Conservation (phyloP, 768 basidiomycete species). For the Steccherinum ochraceum region DNA sequence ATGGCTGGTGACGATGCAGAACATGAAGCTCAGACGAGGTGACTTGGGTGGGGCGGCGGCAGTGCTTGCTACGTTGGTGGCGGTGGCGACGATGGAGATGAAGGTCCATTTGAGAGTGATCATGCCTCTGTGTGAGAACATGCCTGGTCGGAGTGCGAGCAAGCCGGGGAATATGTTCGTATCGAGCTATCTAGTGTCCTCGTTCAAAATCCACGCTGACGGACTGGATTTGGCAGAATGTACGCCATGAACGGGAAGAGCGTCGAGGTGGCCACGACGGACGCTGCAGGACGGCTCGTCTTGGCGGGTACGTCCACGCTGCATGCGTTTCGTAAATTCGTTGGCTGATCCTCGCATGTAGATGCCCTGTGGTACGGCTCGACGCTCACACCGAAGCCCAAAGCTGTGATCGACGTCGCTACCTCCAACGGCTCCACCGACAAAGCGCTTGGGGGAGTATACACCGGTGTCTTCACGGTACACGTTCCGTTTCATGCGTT, state of each 20-base stretch:
- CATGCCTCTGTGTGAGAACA: constrained; percentile 78
- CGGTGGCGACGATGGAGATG: constrained; percentile 75
- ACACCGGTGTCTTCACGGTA: constrained; percentile 74
- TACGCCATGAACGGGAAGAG: constrained; percentile 89
- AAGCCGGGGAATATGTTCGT: constrained; percentile 83
- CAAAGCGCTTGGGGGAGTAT: constrained; percentile 70
- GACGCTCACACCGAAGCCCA: constrained; percentile 61
- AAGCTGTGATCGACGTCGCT: constrained; percentile 82
- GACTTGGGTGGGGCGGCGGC: constrained; percentile 92
- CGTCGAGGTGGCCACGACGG: constrained; percentile 83
- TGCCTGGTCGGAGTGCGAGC: constrained; percentile 61
- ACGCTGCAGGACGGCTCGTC: constrained; percentile 75
- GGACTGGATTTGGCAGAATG: constrained; percentile 36
- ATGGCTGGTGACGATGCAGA: constrained; percentile 32
- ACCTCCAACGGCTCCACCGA: constrained; percentile 78
- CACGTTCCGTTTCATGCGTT: constrained; percentile 12
- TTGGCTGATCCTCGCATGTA: constrained; percentile 14
- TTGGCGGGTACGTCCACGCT: constrained; percentile 49
- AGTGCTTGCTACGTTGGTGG: constrained; percentile 64
- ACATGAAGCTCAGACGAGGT: constrained; percentile 79
- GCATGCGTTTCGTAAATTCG: background rate
- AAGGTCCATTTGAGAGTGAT: constrained; percentile 73
- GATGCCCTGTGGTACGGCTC: constrained; percentile 84
- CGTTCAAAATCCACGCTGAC: background rate
- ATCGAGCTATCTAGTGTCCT: background rate